Base-by-base conservation (phyloP, 2,329 filamentous ascomycete genomes). In the Fusarium bactridioides region DNA sequence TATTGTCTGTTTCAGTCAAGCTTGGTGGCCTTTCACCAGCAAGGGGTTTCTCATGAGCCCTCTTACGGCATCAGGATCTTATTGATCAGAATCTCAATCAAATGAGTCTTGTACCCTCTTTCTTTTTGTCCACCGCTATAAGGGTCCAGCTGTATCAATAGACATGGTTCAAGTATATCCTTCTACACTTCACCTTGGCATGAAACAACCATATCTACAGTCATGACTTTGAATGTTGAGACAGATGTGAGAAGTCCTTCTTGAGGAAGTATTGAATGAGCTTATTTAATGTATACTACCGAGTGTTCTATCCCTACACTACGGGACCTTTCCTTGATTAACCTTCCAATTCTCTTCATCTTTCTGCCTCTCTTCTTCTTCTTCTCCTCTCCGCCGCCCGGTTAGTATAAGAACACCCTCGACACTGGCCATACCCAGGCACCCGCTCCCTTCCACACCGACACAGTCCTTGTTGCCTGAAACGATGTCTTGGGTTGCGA, bases 71-170 rank as follows among this genome's bases (percentile, higher is more conserved):
- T 33, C 29, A 10, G 8, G 1, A 33, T 23, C 0, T 19, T 4
- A 23, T 23, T 33, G 5, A 19, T 15, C 15, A 6, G 3, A 15
- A 5, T 19, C 3, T 4, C 12, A 15, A 15, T 19, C 3, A 3
- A 8, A 16, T 4, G 4, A 0, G 1, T 27, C 10, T 38, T 18
- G 7, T 12, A 7, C 5, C 10, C 4, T 33, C 2, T 27, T 7
- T 2, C 13, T 5, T 18, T 18, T 12, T n/a, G 0, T 11, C 4
- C 19, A n/a, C 4, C 7, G 7, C 13, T 7, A 25, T 7, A 37
- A 27, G 10, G 7, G 10, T 40, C 33, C 19, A 13, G 19, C 15
- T 27, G 10, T n/a, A 10, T 4, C 11, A 10, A 3, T 40, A 10
- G 10, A 18, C 7, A 7, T 10, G 10, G 10, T 16, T 21, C 13